phyloP scores from a whole-genome alignment of 495 filamentous ascomycete species.

The Pseudevernia furfuracea region DNA sequence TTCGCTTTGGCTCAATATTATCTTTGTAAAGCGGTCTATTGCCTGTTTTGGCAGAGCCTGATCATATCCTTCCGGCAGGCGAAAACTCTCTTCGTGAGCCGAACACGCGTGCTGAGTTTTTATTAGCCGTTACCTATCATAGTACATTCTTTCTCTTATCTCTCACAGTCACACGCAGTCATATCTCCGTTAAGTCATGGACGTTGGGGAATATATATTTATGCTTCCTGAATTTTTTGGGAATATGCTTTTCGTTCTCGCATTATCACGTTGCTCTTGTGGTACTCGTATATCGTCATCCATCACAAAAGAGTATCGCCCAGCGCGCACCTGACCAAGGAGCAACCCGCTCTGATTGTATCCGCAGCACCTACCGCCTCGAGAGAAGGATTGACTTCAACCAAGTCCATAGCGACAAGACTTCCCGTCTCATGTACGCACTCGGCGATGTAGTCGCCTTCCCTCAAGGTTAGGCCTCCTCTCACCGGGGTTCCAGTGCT shows the following conservation, averaged over 20 bases:
- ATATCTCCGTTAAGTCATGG: no score
- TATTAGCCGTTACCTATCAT: no score
- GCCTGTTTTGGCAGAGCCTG: no score
- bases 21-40: no score
- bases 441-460: constrained; percentile 98
- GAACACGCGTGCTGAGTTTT: no score
- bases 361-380: constrained; percentile 71
- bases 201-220: no score
- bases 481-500: constrained; percentile 93
- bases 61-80: no score
- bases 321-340: constrained; percentile 80
- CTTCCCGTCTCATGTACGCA: constrained; percentile 89
- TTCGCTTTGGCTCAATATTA: no score
- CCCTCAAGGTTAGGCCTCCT: constrained; percentile 88
- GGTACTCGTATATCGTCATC: background rate
- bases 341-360: constrained; percentile 85
- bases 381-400: constrained; percentile 89
- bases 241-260: background rate
- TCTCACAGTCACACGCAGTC: no score
- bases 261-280: background rate
- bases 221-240: no score
- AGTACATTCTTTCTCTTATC: no score
- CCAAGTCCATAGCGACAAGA: constrained; percentile 85
- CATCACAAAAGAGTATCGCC: constrained; percentile 77
- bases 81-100: no score